Evolutionary conservation across 163 green algal species (phyloP).

Genomic region (Smithsoniella earleae): DNA sequence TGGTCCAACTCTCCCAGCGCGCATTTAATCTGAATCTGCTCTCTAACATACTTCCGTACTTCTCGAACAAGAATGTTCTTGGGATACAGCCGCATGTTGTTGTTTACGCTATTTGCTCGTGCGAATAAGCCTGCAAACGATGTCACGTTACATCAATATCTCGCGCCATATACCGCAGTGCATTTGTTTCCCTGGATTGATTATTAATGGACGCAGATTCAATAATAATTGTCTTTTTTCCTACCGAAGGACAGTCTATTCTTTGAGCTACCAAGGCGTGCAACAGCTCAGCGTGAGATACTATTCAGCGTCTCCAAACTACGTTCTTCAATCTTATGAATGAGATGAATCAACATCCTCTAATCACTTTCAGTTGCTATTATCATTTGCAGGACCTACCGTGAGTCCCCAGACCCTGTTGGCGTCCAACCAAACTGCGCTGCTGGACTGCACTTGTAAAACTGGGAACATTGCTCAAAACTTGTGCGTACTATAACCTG

Average conservation of each 20-base stretch:
- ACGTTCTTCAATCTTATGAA: no score
- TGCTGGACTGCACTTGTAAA: no score
- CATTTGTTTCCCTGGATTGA: background rate
- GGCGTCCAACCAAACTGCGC: no score
- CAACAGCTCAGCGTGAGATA: no score
- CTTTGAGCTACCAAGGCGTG: background rate
- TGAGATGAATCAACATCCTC: no score
- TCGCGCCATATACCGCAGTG: conserved; percentile 3
- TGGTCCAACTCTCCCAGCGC: conserved; percentile 63
- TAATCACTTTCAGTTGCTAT: background rate
- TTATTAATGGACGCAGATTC: background rate
- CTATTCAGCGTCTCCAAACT: no score
- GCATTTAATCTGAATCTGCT: conserved; percentile 45
- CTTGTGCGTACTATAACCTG: background rate
- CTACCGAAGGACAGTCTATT: background rate
- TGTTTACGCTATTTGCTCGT: conserved; percentile 50
- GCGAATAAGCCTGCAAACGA: conserved; percentile 51
- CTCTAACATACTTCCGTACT: conserved; percentile 42
- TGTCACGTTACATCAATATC: background rate
- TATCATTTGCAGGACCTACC: no score
- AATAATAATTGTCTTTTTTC: background rate
- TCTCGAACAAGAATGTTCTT: conserved; percentile 57
- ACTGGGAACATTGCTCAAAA: background rate
- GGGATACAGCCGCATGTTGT: conserved; percentile 58
- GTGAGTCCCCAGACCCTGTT: no score